phyloP scores from a whole-genome alignment of 768 basidiomycete genomes.

The Boletellus sp. region DNA sequence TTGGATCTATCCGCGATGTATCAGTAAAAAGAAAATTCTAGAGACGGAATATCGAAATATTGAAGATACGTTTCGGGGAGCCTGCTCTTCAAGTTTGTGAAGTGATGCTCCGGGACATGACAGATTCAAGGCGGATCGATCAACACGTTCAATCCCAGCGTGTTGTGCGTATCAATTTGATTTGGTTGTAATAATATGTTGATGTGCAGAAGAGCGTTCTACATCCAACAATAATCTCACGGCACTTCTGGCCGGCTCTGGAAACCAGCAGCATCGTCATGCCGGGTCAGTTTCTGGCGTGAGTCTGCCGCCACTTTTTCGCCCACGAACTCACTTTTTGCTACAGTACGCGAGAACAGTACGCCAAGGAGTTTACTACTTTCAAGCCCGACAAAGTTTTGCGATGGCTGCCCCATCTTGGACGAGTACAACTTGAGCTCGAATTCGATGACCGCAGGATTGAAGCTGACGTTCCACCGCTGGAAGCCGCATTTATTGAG shows the following conservation, averaged over 20 bases:
- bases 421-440: slow-evolving; percentile 76
- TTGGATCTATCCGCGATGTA: neutral
- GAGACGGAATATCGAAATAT: slow-evolving; percentile 89
- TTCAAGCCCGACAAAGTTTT: slow-evolving; percentile 94
- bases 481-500: slow-evolving; percentile 91
- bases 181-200: slow-evolving; percentile 3
- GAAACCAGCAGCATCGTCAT: slow-evolving; percentile 70
- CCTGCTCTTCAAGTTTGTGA: slow-evolving; percentile 91
- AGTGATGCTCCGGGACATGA: slow-evolving; percentile 97
- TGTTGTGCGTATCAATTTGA: slow-evolving; percentile 40
- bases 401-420: slow-evolving; percentile 85
- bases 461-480: slow-evolving; percentile 71
- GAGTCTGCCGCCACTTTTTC: slow-evolving; percentile 21
- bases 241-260: slow-evolving; percentile 91
- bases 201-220: slow-evolving; percentile 51
- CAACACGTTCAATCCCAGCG: slow-evolving; percentile 79
- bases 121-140: slow-evolving; percentile 88
- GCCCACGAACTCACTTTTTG: slow-evolving; percentile 2
- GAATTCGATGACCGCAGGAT: slow-evolving; percentile 79
- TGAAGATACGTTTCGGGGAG: slow-evolving; percentile 96
- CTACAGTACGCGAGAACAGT: slow-evolving; percentile 66
- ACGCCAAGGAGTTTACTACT: slow-evolving; percentile 69
- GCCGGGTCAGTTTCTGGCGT: slow-evolving; percentile 85
- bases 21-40: slow-evolving; percentile 38
- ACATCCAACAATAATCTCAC: slow-evolving; percentile 88